These are phyloP conservation scores for Plantago elongata DNA, from an alignment of 257 asterid species.

Conservation along the genomic window DNA sequence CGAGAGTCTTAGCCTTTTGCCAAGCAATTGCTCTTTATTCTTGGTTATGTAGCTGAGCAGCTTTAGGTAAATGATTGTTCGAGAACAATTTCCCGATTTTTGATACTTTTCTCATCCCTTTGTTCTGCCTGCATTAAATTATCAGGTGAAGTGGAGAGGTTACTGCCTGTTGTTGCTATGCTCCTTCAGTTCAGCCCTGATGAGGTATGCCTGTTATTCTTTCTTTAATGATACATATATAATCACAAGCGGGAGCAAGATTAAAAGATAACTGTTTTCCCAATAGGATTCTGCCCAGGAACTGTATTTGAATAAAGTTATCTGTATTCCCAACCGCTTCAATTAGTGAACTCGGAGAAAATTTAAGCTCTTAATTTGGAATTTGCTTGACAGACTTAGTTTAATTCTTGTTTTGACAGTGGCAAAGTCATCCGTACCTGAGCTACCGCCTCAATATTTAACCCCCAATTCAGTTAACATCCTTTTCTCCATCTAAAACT, in stretches of 20 bases:
- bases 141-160: constrained; percentile 94
- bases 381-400: not conserved
- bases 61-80: not conserved
- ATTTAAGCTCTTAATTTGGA: not conserved
- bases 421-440: not conserved
- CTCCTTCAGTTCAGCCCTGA: constrained; percentile 99
- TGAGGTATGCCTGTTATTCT: constrained; percentile 50
- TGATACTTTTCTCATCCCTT: constrained; percentile 1
- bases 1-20: too few relatives aligned
- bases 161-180: constrained; percentile 93
- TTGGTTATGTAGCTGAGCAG: not conserved
- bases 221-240: constrained; percentile 6
- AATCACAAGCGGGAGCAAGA: not conserved
- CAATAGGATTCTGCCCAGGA: not conserved
- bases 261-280: constrained; percentile 9
- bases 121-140: constrained; percentile 8
- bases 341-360: not conserved
- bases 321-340: not conserved
- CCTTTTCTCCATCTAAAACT: not conserved
- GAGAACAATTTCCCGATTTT: not conserved
- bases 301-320: not conserved
- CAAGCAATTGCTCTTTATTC: not conserved
- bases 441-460: too few relatives aligned
- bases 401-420: not conserved
- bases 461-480: too few relatives aligned